Conservation (phyloP, 225 moss, liverwort and hornwort species). For the Marchantia paleacea region DNA sequence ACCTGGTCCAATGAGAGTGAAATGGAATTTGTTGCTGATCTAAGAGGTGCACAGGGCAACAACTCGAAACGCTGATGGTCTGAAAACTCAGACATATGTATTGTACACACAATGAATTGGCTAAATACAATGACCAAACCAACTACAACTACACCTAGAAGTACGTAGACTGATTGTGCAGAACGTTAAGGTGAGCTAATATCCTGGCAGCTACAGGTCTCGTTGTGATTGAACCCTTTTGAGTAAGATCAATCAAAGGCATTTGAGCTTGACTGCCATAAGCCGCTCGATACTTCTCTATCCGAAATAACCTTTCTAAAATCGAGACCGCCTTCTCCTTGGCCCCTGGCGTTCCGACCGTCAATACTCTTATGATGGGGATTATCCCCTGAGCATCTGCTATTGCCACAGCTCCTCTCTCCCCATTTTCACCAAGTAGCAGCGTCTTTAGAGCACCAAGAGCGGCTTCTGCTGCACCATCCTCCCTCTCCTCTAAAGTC, state of each 20-base stretch:
- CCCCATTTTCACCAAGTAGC: slow-evolving; percentile 49
- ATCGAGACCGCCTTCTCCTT: slow-evolving; percentile 89
- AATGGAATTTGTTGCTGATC: background rate
- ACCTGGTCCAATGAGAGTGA: no score
- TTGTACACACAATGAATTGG: slow-evolving; percentile 20
- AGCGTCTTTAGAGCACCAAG: slow-evolving; percentile 73
- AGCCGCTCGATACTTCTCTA: slow-evolving; percentile 64
- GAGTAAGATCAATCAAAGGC: slow-evolving; percentile 92
- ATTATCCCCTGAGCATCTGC: slow-evolving; percentile 74
- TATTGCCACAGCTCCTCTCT: slow-evolving; percentile 63
- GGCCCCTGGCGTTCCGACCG: slow-evolving; percentile 60
- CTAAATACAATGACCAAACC: slow-evolving; percentile 19
- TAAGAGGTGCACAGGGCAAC: background rate
- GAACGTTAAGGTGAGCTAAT: slow-evolving; percentile 83
- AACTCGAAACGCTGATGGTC: background rate
- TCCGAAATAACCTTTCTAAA: slow-evolving; percentile 86
- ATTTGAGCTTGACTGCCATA: slow-evolving; percentile 80
- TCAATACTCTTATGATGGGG: slow-evolving; percentile 65
- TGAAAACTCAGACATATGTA: background rate
- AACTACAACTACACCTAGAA: slow-evolving; percentile 41
- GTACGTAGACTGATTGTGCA: slow-evolving; percentile 90
- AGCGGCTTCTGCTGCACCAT: slow-evolving; percentile 73
- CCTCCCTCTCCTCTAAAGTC: slow-evolving; percentile 77
- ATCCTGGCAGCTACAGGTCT: slow-evolving; percentile 82
- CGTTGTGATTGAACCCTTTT: slow-evolving; percentile 76